Evolutionary conservation across 805 yeast species (phyloP), one percentile per base, ranked within the genome.

Genomic region (Cyberlindnera amylophila): DNA sequence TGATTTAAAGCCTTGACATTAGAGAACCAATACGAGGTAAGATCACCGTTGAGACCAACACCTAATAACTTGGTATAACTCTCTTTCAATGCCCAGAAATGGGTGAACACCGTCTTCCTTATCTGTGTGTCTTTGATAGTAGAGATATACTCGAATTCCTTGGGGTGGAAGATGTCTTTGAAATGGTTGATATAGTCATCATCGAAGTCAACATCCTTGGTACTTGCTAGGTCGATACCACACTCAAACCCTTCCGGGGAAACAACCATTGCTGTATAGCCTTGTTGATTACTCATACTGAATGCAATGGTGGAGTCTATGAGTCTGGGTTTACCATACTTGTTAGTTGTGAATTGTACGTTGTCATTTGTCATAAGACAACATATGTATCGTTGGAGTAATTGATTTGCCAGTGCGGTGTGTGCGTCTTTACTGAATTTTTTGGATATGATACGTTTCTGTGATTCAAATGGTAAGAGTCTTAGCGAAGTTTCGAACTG

Each of bases 41-140:
- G 46, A 38, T 65, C 62, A 24, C 62, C 59, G 40, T 66, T 66
- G 12, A 79, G 58, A 0, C 95, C 95, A 14, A 70, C 61, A 0
- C 95, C 95, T 2, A 73, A 52, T 30, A 71, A 74, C 53, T 86
- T 86, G 6, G 86, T 73, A 54, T 77, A 83, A 16, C 87, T 78
- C 57, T 86, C 96, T 56, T 86, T 86, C 41, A 86, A 59, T 0
- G 95, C 84, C 96, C 96, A 86, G 28, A 73, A 69, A 31, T 77
- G 77, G 15, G 82, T 74, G 51, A 82, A 74, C 2, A 65, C 49
- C 7, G 63, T 62, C 39, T 64, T 54, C 5, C 45, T 18, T 0
- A 42, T 41, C 1, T 39, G 43, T 8, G 44, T 30, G 11, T 41
- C 34, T 2, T 36, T 16, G n/a, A 53, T 48, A 0, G 21, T n/a